Base-by-base conservation (phyloP, 2,329 filamentous ascomycete genomes). In the Epichloe uncinata region DNA sequence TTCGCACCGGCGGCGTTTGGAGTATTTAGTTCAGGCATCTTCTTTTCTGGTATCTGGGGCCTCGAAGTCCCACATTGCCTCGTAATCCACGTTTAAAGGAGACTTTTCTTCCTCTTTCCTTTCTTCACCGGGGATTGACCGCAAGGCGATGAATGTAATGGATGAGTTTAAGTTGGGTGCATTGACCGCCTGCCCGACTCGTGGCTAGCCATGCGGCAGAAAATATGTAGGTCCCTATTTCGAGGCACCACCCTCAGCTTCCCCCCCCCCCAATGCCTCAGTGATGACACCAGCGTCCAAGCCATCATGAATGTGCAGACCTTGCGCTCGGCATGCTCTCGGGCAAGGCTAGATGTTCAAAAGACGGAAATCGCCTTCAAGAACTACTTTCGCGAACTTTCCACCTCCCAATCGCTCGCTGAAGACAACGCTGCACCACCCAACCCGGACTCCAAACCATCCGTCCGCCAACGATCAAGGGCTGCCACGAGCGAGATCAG, bases 271-370 rank as follows among this genome's bases (percentile, higher is more conserved):
- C 40, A 4, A 18, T 41, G 40, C 40, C 33, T 48, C 34, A 15
- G 8, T 47, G 15, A 37, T 20, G 18, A 16, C 38, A 18, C 7
- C 51, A 55, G 41, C 44, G 20, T 40, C 35, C 52, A 49, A 53
- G 50, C 57, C 55, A 63, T 53, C 53, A 69, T 69, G 67, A 63
- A 66, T 50, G 61, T 62, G 40, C 65, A 67, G 56, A 61, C 62
- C 40, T 60, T 70, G 48, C 66, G 66, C 58, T 68, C 66, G 56
- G 60, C 62, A 45, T 64, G 62, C 54, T 57, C 56, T 52, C 65
- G 65, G 48, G 60, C 65, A 53, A 61, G 61, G 57, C 63, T 63
- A 33, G 64, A 68, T 55, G 54, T 64, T 42, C 55, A 61, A 50
- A 61, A 60, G 56, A 60, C 55, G 50, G 62, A 59, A 8, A 51